phyloP scores from a whole-genome alignment of 495 filamentous ascomycete species.

The Cairneyella variabilis region DNA sequence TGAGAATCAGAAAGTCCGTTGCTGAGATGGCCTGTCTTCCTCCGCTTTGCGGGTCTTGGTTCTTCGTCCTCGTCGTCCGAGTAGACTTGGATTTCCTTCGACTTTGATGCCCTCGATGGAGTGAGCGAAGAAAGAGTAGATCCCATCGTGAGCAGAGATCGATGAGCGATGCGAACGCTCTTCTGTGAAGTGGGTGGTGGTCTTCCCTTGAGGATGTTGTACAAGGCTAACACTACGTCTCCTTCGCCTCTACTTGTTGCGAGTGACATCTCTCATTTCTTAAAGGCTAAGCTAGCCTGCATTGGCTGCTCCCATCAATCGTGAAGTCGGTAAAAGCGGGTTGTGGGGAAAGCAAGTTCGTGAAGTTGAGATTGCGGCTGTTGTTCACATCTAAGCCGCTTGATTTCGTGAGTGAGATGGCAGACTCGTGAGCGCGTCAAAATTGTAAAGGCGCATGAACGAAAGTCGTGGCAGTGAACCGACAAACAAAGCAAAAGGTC shows the following conservation, averaged over 20 bases:
- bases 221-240: constrained; percentile 9
- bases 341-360: background rate
- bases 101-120: background rate
- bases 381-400: too few species aligned
- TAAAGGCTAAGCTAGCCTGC: constrained; percentile 15
- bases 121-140: constrained; percentile 10
- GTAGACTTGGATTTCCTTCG: background rate
- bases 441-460: too few species aligned
- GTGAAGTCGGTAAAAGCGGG: background rate
- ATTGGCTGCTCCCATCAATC: constrained; percentile 10
- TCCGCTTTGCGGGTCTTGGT: constrained; percentile 18
- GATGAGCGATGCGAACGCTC: constrained; percentile 19
- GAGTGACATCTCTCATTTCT: constrained; percentile 24
- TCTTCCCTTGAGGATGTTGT: too few species aligned
- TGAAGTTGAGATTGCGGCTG: too few species aligned
- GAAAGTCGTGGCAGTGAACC: too few species aligned
- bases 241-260: constrained; percentile 7
- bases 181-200: constrained; percentile 12
- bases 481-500: too few species aligned
- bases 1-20: background rate
- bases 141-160: constrained; percentile 17
- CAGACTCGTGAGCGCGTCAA: too few species aligned
- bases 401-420: too few species aligned
- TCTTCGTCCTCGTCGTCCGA: constrained; percentile 16
- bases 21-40: constrained; percentile 1